Base-by-base conservation (phyloP, 345 rosid genomes). In the Populus pruinosa region DNA sequence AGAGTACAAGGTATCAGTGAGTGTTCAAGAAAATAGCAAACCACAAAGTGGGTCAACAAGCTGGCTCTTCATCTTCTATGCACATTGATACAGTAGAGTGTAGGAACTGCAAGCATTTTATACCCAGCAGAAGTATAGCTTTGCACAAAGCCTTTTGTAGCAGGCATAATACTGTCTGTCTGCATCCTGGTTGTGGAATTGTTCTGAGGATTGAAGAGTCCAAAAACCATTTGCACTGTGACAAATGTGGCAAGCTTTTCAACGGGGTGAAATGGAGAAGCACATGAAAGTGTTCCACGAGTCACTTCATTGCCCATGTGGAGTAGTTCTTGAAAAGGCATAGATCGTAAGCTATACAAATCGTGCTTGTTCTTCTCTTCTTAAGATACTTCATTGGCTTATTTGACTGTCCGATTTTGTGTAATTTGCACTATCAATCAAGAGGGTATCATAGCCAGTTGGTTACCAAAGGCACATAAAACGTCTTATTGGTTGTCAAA, bases 281-380 rank as follows among this genome's bases (percentile, higher is more conserved):
- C 98, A 94, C 80, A 77, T 91, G 90, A 92, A 90, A 85, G 95
- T 94, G 75, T 92, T 90, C 72, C 99, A 94, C 21, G 98, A 93
- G 80, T 97, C 98, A 4, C 84, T 86, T 75, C 85, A 76, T 69
- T 96, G 99, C 77, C 90, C 93, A 25, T 92, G 99, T 9, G 99
- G 99, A 23, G 82, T 81, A 20, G 84, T 88, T 67, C 95, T 93
- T 3, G 97, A 91, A 90, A 93, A 93, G 86, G 94, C 83, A 75
- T 87, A 87, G 80, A 96, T 96, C 98, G 99, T 93, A 82, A 76
- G 89, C 76, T 12, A 61, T 10, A 8, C 35, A 50, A 77, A 62
- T 11, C 67, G n/a, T 41, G 21, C 5, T 67, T 67, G 36, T 53
- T 38, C 47, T 67, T 59, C n/a, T 66, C 36, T 16, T 66, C 43